phyloP scores from a whole-genome alignment of 495 filamentous ascomycete species.

The Corynascus novoguineensis region DNA sequence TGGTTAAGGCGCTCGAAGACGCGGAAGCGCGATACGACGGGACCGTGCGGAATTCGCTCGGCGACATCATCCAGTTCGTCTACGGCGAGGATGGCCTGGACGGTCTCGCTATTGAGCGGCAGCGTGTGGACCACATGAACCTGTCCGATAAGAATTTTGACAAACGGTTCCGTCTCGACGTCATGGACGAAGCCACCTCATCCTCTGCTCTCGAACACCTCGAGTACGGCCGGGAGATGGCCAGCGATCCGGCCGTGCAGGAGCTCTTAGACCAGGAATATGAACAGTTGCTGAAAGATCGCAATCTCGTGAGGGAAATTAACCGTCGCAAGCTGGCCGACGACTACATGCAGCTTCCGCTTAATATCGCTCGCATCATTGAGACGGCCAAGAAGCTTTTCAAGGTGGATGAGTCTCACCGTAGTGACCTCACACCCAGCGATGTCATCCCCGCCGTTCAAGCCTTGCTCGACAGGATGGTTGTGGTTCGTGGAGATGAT shows the following conservation, averaged over 20 bases:
- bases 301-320: conserved; percentile 65
- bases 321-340: conserved; percentile 49
- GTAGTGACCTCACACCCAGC: conserved; percentile 85
- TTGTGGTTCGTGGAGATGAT: conserved; percentile 82
- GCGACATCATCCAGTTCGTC: conserved; percentile 94
- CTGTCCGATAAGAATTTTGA: conserved; percentile 68
- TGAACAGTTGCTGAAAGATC: conserved; percentile 68
- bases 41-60: conserved; percentile 92
- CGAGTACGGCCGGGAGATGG: conserved; percentile 81
- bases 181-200: conserved; percentile 68
- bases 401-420: conserved; percentile 73
- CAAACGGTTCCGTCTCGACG: conserved; percentile 79
- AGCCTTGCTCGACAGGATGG: conserved; percentile 65
- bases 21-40: conserved; percentile 97
- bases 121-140: conserved; percentile 77
- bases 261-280: conserved; percentile 82
- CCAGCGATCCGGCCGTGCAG: conserved; percentile 80
- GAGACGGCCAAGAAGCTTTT: conserved; percentile 85
- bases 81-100: conserved; percentile 98
- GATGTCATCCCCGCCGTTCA: conserved; percentile 81
- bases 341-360: conserved; percentile 79
- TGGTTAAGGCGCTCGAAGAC: conserved; percentile 97
- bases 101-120: conserved; percentile 83
- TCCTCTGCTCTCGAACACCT: conserved; percentile 62
- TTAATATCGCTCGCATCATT: conserved; percentile 86